phyloP scores from a whole-genome alignment of 2,329 filamentous ascomycete genomes.

The Botrytis medusae region DNA sequence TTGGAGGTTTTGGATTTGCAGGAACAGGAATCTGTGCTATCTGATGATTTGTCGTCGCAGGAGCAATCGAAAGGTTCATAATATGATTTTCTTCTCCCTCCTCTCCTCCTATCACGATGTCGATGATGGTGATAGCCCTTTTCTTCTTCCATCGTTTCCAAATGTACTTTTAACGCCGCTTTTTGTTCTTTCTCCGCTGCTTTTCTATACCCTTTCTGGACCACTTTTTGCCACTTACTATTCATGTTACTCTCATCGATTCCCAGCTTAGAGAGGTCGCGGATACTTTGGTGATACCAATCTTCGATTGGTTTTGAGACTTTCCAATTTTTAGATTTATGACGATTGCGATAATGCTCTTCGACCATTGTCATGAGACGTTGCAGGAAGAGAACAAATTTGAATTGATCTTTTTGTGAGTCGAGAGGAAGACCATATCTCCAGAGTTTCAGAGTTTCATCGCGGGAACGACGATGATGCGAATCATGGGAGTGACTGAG shows the following conservation, averaged over 20 bases:
- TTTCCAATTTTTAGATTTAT: not conserved
- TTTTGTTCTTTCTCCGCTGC: not conserved
- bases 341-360: not conserved
- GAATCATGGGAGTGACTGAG: not conserved
- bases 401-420: not conserved
- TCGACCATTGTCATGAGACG: not conserved
- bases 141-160: not conserved
- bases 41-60: not conserved
- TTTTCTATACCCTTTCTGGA: not conserved
- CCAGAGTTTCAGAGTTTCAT: not conserved
- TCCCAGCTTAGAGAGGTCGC: not conserved
- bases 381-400: conserved; percentile 3
- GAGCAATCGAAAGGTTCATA: not conserved
- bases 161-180: not conserved
- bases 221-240: not conserved
- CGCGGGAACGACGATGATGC: not conserved
- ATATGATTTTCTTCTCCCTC: not conserved
- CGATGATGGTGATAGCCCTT: not conserved
- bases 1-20: not conserved
- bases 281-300: conserved; percentile 2
- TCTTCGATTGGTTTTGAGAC: not conserved
- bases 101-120: not conserved
- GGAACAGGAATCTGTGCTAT: not conserved
- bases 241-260: not conserved
- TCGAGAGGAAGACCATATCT: not conserved